These are phyloP conservation scores for Arxiozyma heterogenica DNA, from an alignment of 1,139 yeast species.

Conservation along the genomic window DNA sequence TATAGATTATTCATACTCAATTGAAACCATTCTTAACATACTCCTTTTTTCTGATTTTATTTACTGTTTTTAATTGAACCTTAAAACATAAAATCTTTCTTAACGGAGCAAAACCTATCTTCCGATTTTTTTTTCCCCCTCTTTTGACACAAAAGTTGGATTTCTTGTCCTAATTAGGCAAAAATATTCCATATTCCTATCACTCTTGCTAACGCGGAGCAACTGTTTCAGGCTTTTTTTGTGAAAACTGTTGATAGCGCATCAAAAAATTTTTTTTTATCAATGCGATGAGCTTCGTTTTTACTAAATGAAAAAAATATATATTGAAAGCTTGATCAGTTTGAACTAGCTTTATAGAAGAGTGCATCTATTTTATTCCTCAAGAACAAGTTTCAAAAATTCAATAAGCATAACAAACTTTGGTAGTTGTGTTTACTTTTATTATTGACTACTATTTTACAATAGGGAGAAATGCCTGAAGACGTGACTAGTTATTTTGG, in stretches of 20 bases:
- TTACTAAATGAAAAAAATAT: not conserved
- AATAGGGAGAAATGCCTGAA: conserved; percentile 6
- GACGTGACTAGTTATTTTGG: conserved; percentile 11
- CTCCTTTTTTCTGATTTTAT: no score
- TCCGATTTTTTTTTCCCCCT: not conserved
- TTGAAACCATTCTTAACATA: no score
- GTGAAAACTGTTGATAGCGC: not conserved
- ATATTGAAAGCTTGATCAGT: not conserved
- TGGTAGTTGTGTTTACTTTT: not conserved
- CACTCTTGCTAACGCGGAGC: no score
- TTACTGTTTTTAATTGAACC: no score
- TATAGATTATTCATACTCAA: no score
- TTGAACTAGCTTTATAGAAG: no score
- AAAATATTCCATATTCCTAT: not conserved
- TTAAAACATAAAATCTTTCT: no score
- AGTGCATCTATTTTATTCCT: no score
- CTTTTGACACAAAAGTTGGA: no score
- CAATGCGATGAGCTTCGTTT: not conserved
- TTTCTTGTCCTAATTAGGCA: not conserved
- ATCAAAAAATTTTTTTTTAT: not conserved
- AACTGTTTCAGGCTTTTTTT: not conserved
- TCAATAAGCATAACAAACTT: no score
- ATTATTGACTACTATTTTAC: not conserved
- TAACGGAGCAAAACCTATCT: no score
- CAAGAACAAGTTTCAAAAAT: not conserved